A percentile compares a stretch with the other conserved stretches of the same genome.
phyloP scores from a whole-genome alignment of 805 yeast species.

The Cyberlindnera maritima region DNA sequence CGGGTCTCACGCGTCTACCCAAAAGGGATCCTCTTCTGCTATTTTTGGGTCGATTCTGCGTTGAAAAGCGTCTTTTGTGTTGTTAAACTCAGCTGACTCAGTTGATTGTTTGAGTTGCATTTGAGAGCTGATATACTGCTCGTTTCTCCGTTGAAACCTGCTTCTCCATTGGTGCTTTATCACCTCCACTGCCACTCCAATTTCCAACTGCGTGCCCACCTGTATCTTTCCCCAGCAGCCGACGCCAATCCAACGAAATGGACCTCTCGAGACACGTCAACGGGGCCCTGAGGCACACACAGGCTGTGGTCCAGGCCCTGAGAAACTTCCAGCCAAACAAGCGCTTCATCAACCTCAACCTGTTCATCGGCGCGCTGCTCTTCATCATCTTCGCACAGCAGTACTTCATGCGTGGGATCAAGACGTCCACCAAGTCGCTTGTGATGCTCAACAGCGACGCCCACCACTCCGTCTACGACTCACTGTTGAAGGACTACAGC shows the following conservation, averaged over 20 bases:
- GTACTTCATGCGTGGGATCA: constrained; percentile 1
- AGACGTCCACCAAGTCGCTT: constrained; percentile 4
- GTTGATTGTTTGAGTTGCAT: too few relatives aligned
- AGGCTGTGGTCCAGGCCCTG: constrained; percentile 2
- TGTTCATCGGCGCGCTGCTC: constrained; percentile 16
- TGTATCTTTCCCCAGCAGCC: too few relatives aligned
- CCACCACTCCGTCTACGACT: constrained; percentile 20
- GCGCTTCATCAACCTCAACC: constrained; percentile 21
- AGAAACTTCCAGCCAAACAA: constrained; percentile 16
- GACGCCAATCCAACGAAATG: background rate
- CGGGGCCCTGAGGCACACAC: constrained; percentile 8
- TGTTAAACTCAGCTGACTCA: too few relatives aligned
- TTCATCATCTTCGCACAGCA: constrained; percentile 16
- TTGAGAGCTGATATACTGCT: too few relatives aligned
- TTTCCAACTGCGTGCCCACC: too few relatives aligned
- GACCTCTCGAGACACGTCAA: background rate
- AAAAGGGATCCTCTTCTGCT: too few relatives aligned
- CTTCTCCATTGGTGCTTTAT: too few relatives aligned
- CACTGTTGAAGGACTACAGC: constrained; percentile 2
- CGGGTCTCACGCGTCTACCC: too few relatives aligned
- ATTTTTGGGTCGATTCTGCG: too few relatives aligned
- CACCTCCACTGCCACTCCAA: too few relatives aligned
- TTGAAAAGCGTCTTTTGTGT: too few relatives aligned
- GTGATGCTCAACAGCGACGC: constrained; percentile 17
- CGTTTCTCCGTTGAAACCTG: too few relatives aligned